Evolutionary conservation across 768 basidiomycete species (phyloP).

Genomic region (Plicaturopsis crispa): DNA sequence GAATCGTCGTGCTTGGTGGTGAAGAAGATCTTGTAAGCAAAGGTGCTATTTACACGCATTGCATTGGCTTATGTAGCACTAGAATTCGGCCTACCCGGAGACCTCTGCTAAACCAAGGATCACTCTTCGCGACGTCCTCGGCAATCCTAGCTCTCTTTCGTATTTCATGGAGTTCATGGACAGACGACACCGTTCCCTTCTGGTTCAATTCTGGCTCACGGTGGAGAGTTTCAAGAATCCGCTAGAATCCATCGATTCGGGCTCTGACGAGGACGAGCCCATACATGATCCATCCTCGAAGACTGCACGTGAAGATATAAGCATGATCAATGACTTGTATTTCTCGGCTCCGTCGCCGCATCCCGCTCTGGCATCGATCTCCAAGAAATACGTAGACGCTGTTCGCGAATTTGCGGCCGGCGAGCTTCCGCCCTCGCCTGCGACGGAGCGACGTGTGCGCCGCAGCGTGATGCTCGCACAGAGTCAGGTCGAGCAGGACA

Average conservation of each 20-base stretch:
- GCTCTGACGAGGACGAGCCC: constrained; percentile 47
- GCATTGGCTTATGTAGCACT: too few relatives aligned
- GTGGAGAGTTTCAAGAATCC: constrained; percentile 98
- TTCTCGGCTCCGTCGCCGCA: constrained; percentile 58
- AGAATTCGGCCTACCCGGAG: too few relatives aligned
- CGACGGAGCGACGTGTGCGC: constrained; percentile 50
- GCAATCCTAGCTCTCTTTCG: constrained; percentile 84
- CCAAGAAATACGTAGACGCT: constrained; percentile 58
- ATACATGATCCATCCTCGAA: constrained; percentile 47
- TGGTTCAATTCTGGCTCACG: constrained; percentile 96
- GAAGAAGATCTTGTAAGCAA: constrained; percentile 51
- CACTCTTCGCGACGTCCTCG: constrained; percentile 70
- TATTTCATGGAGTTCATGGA: constrained; percentile 99
- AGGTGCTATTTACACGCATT: background rate
- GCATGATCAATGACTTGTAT: constrained; percentile 84
- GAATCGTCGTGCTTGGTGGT: constrained; percentile 75
- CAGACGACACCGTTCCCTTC: constrained; percentile 69
- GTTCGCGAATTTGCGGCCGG: constrained; percentile 62
- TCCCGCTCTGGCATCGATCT: constrained; percentile 53
- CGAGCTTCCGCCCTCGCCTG: constrained; percentile 31
- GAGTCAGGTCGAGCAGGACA: constrained; percentile 74
- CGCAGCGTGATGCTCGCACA: constrained; percentile 81
- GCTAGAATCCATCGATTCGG: constrained; percentile 68
- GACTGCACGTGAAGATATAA: constrained; percentile 74
- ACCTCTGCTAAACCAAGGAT: too few relatives aligned